phyloP scores from a whole-genome alignment of 441 rosid species.

The Croton setiger region DNA sequence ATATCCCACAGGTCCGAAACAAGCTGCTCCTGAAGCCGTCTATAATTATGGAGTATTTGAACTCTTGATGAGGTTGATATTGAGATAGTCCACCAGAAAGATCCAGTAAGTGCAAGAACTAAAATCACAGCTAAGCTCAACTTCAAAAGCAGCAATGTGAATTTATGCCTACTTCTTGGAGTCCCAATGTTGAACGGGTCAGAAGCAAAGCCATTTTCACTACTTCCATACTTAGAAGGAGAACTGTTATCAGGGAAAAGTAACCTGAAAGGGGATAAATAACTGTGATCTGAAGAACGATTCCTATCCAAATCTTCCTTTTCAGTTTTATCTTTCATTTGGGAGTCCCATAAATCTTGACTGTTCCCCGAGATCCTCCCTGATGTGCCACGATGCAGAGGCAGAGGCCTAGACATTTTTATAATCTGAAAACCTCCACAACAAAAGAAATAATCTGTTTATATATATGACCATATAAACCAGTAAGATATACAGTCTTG shows the following conservation, averaged over 20 bases:
- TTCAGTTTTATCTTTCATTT: slow-evolving; percentile 73
- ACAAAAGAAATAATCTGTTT: neutral
- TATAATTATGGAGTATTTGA: slow-evolving; percentile 68
- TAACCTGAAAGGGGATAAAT: slow-evolving; percentile 46
- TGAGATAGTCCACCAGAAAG: slow-evolving; percentile 92
- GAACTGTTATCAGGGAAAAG: slow-evolving; percentile 43
- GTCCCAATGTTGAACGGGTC: slow-evolving; percentile 51
- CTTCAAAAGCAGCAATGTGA: slow-evolving; percentile 58
- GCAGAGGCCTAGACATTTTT: slow-evolving; percentile 83
- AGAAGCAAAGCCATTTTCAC: slow-evolving; percentile 56
- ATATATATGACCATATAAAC: neutral
- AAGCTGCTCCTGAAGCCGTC: slow-evolving; percentile 90
- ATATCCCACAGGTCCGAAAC: slow-evolving; percentile 88
- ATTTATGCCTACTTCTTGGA: slow-evolving; percentile 61
- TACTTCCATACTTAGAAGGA: slow-evolving; percentile 51
- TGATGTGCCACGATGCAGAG: slow-evolving; percentile 69
- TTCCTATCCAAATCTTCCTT: slow-evolving; percentile 59
- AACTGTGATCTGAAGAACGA: slow-evolving; percentile 49
- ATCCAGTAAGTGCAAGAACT: slow-evolving; percentile 67
- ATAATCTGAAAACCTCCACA: slow-evolving; percentile 35
- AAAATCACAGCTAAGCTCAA: slow-evolving; percentile 69
- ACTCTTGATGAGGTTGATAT: slow-evolving; percentile 73
- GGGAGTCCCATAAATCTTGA: slow-evolving; percentile 71
- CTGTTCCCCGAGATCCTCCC: slow-evolving; percentile 65
- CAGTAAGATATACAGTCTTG: neutral